Conservation (phyloP, 1,284 basidiomycete species). For the Fomitopsis betulina region DNA sequence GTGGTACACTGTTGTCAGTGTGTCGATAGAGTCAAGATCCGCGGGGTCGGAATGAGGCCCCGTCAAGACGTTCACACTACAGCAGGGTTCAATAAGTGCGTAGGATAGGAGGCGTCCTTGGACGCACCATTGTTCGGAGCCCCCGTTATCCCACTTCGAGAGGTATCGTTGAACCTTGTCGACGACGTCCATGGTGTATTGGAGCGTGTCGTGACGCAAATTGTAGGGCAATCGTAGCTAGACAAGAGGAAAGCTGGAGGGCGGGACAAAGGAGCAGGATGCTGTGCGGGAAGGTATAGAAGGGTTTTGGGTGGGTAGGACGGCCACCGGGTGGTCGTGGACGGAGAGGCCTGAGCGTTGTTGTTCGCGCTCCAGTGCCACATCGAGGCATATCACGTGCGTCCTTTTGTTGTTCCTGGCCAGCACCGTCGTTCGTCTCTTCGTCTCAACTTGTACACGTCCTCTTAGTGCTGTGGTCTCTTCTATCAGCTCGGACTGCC, state of each 20-base stretch:
- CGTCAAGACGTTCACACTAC: slow-evolving; percentile 54
- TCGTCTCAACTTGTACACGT: too few species aligned
- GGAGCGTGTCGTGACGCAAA: neutral
- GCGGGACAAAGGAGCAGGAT: neutral
- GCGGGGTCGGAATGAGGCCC: slow-evolving; percentile 52
- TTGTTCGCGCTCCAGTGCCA: neutral
- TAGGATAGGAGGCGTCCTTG: neutral
- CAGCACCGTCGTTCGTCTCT: too few species aligned
- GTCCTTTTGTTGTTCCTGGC: neutral
- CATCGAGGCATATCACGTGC: neutral
- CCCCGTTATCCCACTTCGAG: slow-evolving; percentile 50
- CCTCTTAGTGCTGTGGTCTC: too few species aligned
- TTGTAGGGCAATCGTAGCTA: neutral
- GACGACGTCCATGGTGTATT: slow-evolving; percentile 25
- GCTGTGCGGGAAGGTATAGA: neutral
- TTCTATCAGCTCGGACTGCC: too few species aligned
- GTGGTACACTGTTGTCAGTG: slow-evolving; percentile 61
- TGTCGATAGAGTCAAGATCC: slow-evolving; percentile 46
- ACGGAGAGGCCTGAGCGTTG: neutral
- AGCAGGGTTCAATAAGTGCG: slow-evolving; percentile 11
- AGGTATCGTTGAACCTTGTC: slow-evolving; percentile 20
- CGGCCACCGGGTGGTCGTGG: neutral
- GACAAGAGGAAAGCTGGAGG: neutral
- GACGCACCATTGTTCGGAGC: slow-evolving; percentile 56
- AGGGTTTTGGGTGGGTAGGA: neutral